These are phyloP conservation scores for Alternaria brassicicola DNA, from an alignment of 2,329 filamentous ascomycete genomes.

Conservation along the genomic window DNA sequence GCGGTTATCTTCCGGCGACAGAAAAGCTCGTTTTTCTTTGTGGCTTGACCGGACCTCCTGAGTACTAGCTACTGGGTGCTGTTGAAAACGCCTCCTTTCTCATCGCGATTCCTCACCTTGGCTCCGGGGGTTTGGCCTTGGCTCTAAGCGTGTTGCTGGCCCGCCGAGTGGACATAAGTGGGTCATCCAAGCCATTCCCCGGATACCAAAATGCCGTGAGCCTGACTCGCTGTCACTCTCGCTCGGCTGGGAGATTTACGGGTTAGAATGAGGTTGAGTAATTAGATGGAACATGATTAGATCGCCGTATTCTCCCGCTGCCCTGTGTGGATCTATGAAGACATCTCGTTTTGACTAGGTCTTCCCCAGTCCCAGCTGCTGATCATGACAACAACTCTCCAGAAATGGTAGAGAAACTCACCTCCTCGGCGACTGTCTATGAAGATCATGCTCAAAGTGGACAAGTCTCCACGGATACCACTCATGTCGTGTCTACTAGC, in stretches of 20 bases:
- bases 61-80: not conserved
- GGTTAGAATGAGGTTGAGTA: not conserved
- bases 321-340: not conserved
- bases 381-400: not conserved
- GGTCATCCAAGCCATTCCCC: not conserved
- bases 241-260: not conserved
- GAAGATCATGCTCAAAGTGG: constrained; percentile 1
- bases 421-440: not conserved
- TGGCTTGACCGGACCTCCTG: not conserved
- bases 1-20: not conserved
- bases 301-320: not conserved
- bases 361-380: not conserved
- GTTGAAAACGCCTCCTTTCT: not conserved
- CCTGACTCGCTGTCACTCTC: not conserved
- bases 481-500: not conserved
- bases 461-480: not conserved
- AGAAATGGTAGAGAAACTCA: not conserved
- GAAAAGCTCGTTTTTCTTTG: not conserved
- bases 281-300: not conserved
- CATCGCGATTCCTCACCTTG: not conserved
- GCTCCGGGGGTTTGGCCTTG: not conserved
- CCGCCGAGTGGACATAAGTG: not conserved
- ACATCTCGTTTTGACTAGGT: not conserved
- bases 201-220: not conserved
- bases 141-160: not conserved